Conservation (phyloP, 83 land plant species). For the Picea abies region DNA sequence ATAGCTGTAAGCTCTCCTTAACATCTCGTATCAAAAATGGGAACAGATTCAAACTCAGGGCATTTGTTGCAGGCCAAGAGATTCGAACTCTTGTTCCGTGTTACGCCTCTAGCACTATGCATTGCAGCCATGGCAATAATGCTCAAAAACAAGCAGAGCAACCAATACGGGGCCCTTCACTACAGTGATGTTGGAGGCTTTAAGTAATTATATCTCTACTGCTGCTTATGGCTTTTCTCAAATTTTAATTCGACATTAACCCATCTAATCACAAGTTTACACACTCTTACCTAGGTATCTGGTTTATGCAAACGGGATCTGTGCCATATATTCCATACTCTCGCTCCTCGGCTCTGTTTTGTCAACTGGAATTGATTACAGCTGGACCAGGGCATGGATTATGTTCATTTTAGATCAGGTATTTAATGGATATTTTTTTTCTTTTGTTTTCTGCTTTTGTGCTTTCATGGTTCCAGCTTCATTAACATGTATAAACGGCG, state of each 20-base stretch:
- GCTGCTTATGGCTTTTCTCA: too few relatives aligned
- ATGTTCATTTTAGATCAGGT: conserved; percentile 73
- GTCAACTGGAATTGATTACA: neutral
- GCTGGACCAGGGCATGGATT: conserved; percentile 35
- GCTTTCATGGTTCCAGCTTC: neutral
- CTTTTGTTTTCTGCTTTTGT: neutral
- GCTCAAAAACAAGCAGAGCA: conserved; percentile 4
- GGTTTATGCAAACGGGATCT: conserved; percentile 41
- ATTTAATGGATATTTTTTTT: neutral
- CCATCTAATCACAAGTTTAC: neutral
- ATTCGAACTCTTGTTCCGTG: neutral
- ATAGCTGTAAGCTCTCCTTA: too few relatives aligned
- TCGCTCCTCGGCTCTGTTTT: conserved; percentile 22
- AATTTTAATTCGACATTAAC: neutral
- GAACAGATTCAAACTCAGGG: neutral
- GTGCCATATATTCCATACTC: conserved; percentile 43
- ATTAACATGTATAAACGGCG: neutral
- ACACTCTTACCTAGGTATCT: conserved; percentile 34
- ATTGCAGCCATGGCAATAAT: neutral
- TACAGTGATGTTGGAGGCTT: neutral
- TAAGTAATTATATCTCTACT: neutral
- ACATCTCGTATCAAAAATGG: neutral
- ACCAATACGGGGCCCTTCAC: neutral
- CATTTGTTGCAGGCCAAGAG: neutral
- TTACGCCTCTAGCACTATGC: neutral